These are phyloP conservation scores for Coemansia sp. DNA, from an alignment of 192 early-diverging fungal species.

Conservation along the genomic window DNA sequence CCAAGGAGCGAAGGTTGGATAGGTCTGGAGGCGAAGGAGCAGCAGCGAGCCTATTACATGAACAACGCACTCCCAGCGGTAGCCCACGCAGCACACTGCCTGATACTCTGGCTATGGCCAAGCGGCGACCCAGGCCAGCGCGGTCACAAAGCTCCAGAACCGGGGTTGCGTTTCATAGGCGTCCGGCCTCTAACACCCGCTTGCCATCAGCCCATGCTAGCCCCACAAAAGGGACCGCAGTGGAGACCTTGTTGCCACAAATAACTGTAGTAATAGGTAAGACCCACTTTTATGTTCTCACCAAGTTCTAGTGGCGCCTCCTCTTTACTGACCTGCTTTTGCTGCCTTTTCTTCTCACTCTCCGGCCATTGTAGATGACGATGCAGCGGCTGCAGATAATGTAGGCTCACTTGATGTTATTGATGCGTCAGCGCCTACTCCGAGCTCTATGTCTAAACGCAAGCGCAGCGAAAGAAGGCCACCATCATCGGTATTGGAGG, in stretches of 20 bases:
- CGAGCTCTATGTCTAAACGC: constrained; percentile 9
- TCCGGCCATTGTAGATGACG: neutral
- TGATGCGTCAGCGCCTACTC: neutral
- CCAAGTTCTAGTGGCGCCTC: neutral
- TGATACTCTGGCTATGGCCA: neutral
- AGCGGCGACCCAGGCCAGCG: neutral
- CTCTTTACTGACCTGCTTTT: neutral
- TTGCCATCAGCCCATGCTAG: neutral
- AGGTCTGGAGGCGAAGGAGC: neutral
- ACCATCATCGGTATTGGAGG: neutral
- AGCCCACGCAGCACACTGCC: neutral
- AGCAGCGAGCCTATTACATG: neutral
- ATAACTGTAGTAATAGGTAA: neutral
- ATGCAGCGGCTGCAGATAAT: neutral
- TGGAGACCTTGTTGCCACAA: neutral
- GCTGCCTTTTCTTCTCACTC: neutral
- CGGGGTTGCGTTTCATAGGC: neutral
- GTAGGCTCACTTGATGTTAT: neutral
- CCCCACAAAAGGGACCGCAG: neutral
- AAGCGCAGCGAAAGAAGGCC: neutral
- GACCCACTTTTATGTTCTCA: neutral
- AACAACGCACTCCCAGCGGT: neutral
- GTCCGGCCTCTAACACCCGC: neutral
- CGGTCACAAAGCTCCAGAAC: neutral
- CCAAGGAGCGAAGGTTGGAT: constrained; percentile 1